These are phyloP conservation scores for Lophiotrema nucula DNA, from an alignment of 495 filamentous ascomycete genomes.

Conservation along the genomic window DNA sequence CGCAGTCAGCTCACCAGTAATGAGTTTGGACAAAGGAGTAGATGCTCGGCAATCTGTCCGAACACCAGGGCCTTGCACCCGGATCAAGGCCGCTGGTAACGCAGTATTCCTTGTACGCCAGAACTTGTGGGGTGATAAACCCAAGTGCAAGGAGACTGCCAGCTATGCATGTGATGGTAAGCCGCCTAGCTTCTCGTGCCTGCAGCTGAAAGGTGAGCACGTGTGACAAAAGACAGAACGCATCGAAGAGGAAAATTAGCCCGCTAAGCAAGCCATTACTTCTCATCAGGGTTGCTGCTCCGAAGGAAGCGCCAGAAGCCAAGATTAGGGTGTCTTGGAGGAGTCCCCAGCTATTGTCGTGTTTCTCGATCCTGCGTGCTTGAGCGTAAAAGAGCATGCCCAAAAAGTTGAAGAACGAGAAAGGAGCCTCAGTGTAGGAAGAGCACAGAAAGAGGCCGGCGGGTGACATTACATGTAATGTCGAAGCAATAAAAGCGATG, in stretches of 20 bases:
- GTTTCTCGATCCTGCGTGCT: constrained; percentile 31
- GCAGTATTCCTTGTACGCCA: constrained; percentile 77
- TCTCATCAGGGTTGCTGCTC: constrained; percentile 69
- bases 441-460: constrained; percentile 88
- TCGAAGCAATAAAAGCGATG: constrained; percentile 64
- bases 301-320: constrained; percentile 65
- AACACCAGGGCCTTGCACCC: constrained; percentile 70
- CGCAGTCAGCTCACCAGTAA: constrained; percentile 69
- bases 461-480: constrained; percentile 78
- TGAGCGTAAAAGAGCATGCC: constrained; percentile 66
- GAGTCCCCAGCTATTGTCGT: not conserved
- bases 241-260: constrained; percentile 64
- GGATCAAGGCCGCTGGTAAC: constrained; percentile 31
- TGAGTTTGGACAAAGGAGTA: constrained; percentile 84
- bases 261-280: constrained; percentile 90
- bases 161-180: constrained; percentile 58
- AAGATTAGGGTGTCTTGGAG: constrained; percentile 52
- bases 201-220: constrained; percentile 25
- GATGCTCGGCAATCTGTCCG: constrained; percentile 69
- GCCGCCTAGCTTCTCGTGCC: constrained; percentile 42
- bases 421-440: constrained; percentile 79
- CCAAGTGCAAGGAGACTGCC: constrained; percentile 67
- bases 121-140: constrained; percentile 66
- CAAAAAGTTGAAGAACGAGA: constrained; percentile 71
- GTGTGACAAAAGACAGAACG: constrained; percentile 39